A percentile compares a stretch with the other conserved stretches of the same genome.
Evolutionary conservation across 1,139 yeast genomes (phyloP).

Genomic region (Saccharomycopsis hybrid): DNA sequence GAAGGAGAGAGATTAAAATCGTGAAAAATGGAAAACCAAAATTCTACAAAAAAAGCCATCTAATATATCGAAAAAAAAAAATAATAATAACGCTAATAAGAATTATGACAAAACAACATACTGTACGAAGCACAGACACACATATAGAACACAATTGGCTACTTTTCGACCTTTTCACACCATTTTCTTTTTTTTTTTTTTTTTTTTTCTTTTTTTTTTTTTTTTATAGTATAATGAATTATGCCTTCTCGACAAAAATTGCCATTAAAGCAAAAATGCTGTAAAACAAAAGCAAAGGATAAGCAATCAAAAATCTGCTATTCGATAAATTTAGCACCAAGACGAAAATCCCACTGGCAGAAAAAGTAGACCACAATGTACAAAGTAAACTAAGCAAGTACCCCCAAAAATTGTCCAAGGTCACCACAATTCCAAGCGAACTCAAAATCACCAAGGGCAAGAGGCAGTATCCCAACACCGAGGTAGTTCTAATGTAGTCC

Average conservation of each 20-base stretch:
- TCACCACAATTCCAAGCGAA: constrained; percentile 61
- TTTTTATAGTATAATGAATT: too few species aligned
- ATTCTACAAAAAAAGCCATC: too few species aligned
- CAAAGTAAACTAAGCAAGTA: constrained; percentile 63
- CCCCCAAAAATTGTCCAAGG: constrained; percentile 70
- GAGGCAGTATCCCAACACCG: constrained; percentile 90
- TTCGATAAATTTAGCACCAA: constrained; percentile 76
- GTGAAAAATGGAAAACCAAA: too few species aligned
- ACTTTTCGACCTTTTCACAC: too few species aligned
- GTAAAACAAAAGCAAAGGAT: constrained; percentile 88
- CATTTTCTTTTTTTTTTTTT: too few species aligned
- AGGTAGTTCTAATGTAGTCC: constrained; percentile 73
- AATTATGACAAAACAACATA: too few species aligned
- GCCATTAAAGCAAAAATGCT: constrained; percentile 96
- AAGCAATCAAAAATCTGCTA: constrained; percentile 86
- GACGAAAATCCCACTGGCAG: constrained; percentile 91
- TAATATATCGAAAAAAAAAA: too few species aligned
- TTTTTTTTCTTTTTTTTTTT: too few species aligned
- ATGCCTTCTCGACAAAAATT: constrained; percentile 50
- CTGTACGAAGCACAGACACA: too few species aligned
- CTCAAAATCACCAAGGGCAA: constrained; percentile 82
- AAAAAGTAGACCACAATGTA: constrained; percentile 90
- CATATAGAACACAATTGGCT: too few species aligned
- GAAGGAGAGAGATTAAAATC: constrained; percentile 35
- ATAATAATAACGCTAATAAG: too few species aligned